These are phyloP conservation scores for Trypanosomatidae sp. DNA, from an alignment of 208 protist species.

Conservation along the genomic window DNA sequence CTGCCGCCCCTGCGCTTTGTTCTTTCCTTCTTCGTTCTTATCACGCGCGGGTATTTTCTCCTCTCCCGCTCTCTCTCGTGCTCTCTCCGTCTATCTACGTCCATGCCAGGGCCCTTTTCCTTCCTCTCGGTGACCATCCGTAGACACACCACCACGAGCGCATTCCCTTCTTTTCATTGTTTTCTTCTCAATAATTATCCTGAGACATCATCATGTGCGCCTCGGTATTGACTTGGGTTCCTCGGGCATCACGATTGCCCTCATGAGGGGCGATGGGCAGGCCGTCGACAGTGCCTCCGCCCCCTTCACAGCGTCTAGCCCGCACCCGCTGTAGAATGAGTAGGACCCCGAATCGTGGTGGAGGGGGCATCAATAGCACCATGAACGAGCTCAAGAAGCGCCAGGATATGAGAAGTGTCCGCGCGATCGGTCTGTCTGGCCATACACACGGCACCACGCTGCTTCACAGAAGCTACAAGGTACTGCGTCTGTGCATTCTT, in stretches of 20 bases:
- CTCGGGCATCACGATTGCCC: slow-evolving; percentile 70
- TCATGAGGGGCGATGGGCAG: slow-evolving; percentile 49
- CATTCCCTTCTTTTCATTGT: background rate
- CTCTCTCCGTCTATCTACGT: background rate
- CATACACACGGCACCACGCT: slow-evolving; percentile 79
- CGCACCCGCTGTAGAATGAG: slow-evolving; percentile 73
- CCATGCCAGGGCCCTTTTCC: background rate
- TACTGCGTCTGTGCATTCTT: slow-evolving; percentile 76
- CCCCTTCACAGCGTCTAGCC: slow-evolving; percentile 49
- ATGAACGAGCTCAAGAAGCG: slow-evolving; percentile 52
- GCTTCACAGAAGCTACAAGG: slow-evolving; percentile 52
- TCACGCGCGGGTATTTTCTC: too few relatives aligned
- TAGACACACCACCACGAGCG: background rate
- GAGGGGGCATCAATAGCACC: slow-evolving; percentile 50
- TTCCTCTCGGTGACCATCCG: background rate
- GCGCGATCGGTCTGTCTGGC: slow-evolving; percentile 62
- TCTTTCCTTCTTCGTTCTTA: background rate
- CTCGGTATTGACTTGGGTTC: slow-evolving; percentile 69
- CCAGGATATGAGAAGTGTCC: slow-evolving; percentile 51
- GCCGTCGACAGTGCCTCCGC: slow-evolving; percentile 61
- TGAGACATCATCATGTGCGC: slow-evolving; percentile 43
- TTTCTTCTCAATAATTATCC: background rate
- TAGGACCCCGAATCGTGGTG: slow-evolving; percentile 67
- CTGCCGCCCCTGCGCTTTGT: background rate
- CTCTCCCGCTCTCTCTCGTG: background rate